A percentile compares a stretch with the other conserved stretches of the same genome.
phyloP scores from a whole-genome alignment of 441 rosid species.

The Flueggea neowawraea region DNA sequence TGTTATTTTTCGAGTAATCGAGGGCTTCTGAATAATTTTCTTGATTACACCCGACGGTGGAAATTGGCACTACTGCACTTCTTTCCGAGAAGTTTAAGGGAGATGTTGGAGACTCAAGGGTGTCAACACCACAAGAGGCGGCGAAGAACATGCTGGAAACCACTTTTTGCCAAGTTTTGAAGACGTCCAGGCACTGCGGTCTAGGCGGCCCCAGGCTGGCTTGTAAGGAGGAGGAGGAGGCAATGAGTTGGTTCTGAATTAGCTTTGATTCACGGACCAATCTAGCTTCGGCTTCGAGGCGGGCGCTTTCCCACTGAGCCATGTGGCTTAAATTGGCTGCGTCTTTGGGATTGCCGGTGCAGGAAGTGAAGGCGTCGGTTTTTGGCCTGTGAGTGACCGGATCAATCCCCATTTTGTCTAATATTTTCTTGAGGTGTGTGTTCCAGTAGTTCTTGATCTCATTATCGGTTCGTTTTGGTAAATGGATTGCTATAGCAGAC shows the following conservation, averaged over 20 bases:
- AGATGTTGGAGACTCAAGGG: conserved; percentile 73
- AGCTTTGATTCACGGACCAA: conserved; percentile 68
- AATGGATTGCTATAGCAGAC: conserved; percentile 88
- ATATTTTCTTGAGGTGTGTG: conserved; percentile 85
- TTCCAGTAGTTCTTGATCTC: conserved; percentile 97
- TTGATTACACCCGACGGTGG: not conserved
- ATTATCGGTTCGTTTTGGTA: conserved; percentile 84
- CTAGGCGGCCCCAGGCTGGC: conserved; percentile 4
- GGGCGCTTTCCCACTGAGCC: conserved; percentile 98
- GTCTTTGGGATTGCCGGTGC: conserved; percentile 55
- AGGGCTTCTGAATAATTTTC: too few relatives aligned
- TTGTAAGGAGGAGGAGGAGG: not conserved
- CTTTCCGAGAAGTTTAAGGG: conserved; percentile 57
- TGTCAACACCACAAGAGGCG: conserved; percentile 1
- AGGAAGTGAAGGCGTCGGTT: conserved; percentile 46
- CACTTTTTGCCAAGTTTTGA: conserved; percentile 38
- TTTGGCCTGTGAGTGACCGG: conserved; percentile 88
- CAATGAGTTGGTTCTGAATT: conserved; percentile 19
- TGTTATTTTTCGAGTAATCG: too few relatives aligned
- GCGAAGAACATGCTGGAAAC: conserved; percentile 22
- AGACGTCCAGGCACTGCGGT: conserved; percentile 24
- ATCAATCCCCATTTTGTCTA: conserved; percentile 88
- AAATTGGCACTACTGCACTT: conserved; percentile 25
- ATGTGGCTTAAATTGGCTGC: conserved; percentile 76
- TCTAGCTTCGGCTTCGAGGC: conserved; percentile 91